These are phyloP conservation scores for Dothideomycetes sp. DNA, from an alignment of 2,329 filamentous ascomycete genomes.

Conservation along the genomic window DNA sequence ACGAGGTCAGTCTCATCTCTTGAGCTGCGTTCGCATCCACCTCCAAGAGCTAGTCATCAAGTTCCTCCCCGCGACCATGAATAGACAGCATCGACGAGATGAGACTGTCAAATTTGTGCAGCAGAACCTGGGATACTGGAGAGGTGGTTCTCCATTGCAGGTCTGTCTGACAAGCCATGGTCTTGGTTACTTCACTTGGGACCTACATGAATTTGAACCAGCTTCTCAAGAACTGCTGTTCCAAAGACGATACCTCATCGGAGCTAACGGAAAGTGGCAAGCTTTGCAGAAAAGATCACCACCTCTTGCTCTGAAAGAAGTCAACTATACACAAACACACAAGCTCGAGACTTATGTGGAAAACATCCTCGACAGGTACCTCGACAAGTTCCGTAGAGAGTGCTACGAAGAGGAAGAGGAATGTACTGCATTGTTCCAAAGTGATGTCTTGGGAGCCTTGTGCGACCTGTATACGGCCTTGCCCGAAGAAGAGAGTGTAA, in stretches of 20 bases:
- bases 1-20: conserved; percentile 31
- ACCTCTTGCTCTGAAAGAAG: conserved; percentile 36
- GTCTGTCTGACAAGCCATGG: conserved; percentile 34
- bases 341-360: conserved; percentile 38
- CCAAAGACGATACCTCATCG: conserved; percentile 33
- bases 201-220: conserved; percentile 39
- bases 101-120: conserved; percentile 30
- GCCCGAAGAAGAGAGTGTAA: conserved; percentile 31
- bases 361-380: conserved; percentile 32
- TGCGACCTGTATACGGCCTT: conserved; percentile 22
- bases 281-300: conserved; percentile 33
- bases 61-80: conserved; percentile 31
- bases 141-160: conserved; percentile 28
- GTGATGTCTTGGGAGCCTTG: conserved; percentile 20
- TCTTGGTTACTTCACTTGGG: conserved; percentile 36
- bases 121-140: conserved; percentile 30
- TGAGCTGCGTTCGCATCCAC: conserved; percentile 38
- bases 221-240: conserved; percentile 30
- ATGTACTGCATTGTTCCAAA: conserved; percentile 2
- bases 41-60: conserved; percentile 34
- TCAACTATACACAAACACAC: conserved; percentile 35
- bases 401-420: conserved; percentile 37
- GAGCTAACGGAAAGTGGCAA: conserved; percentile 16
- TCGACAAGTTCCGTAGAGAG: conserved; percentile 33
- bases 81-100: background rate